Base-by-base conservation (phyloP, 805 yeast genomes). In the Cyberlindnera samutprakarnensis region DNA sequence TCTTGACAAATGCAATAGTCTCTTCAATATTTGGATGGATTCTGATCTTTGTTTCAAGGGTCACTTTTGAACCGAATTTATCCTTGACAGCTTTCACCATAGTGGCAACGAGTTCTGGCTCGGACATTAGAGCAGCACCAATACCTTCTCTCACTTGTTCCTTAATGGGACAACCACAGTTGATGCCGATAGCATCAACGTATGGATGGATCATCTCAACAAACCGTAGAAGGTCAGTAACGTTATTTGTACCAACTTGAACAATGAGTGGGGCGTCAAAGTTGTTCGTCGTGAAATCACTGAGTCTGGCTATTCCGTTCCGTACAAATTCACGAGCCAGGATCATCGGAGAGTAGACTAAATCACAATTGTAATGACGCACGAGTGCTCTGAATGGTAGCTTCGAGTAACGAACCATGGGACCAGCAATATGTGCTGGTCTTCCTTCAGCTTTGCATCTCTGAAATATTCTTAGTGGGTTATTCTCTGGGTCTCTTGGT, bases 321-420 rank as follows among this genome's bases (percentile, higher is more conserved):
- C 96, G 65, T 4, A 85, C 95, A 67, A 86, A 92, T 57, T 92
- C 98, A 31, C 97, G 63, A 5, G 97, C 97, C 32, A 92, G 62
- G 25, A 92, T 88, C 98, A 92, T 92, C 8, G 98, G 98, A 1
- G 95, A 75, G 51, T 92, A 88, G 4, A 86, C 94, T 7, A 90
- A 78, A 52, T 87, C 95, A 27, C 78, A 74, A 33, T 71, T 65
- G 53, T 77, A 84, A 23, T 77, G 76, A 20, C 96, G 59, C 12
- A 82, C 77, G 6, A 84, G 62, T 37, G 84, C 83, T 32, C 98
- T 67, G 51, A 92, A 90, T 3, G 97, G 96, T 26, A 92, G 68
- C 55, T 92, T 90, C 1, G 95, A 85, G 62, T 92, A 92, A 31
- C 98, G 64, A 1, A 92, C 98, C 98, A 92, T 92, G 5, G 98